These are phyloP conservation scores for Euphorbia schlechtendalii DNA, from an alignment of 441 rosid species.

Conservation along the genomic window DNA sequence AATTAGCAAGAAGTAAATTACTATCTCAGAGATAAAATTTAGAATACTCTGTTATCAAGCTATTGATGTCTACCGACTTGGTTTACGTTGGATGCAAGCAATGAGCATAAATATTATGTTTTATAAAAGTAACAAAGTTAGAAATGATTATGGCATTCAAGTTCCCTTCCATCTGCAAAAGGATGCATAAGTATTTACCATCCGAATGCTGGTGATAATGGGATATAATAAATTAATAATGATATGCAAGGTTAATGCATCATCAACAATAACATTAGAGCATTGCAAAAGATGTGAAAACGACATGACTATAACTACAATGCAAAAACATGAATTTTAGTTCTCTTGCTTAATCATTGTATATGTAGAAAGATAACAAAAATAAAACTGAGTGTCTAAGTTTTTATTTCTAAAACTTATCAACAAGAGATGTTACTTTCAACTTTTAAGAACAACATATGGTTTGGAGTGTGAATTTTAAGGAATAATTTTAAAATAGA, in stretches of 20 bases:
- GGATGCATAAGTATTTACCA: too few species aligned
- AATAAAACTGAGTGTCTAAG: background rate
- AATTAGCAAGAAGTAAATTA: constrained; percentile 1
- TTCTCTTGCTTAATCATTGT: background rate
- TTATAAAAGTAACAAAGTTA: too few species aligned
- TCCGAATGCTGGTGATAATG: background rate
- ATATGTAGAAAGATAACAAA: background rate
- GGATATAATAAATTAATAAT: too few species aligned
- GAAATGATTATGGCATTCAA: background rate
- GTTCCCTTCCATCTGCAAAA: background rate
- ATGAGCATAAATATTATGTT: background rate
- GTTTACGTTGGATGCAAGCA: background rate
- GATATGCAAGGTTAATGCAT: background rate
- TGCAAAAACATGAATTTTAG: background rate
- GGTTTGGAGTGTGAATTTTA: background rate
- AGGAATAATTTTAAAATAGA: background rate
- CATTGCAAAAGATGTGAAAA: background rate
- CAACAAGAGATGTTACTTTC: background rate
- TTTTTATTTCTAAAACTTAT: too few species aligned
- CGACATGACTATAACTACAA: background rate
- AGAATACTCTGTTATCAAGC: background rate
- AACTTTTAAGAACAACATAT: background rate
- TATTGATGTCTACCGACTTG: background rate
- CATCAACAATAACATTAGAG: background rate
- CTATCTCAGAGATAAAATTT: background rate